phyloP scores from a whole-genome alignment of 345 rosid genomes.

The Trapa incisa region DNA sequence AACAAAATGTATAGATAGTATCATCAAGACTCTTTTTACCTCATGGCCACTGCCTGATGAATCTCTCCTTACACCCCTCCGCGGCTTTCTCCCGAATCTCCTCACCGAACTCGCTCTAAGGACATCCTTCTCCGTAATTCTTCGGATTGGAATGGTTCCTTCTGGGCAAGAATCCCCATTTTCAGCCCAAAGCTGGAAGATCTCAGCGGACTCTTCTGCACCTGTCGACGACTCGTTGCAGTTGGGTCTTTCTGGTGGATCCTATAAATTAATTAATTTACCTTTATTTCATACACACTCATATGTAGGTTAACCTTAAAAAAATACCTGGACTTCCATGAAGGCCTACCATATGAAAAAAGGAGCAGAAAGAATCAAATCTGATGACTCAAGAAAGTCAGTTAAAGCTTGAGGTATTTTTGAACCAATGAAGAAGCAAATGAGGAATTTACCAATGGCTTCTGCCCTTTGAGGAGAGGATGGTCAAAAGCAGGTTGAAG shows the following conservation, averaged over 20 bases:
- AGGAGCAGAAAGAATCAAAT: background rate
- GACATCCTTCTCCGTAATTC: conserved; percentile 57
- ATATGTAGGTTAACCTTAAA: background rate
- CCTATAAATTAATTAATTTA: conserved; percentile 24
- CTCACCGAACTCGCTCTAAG: conserved; percentile 53
- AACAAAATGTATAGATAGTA: too few relatives aligned
- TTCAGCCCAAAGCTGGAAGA: conserved; percentile 61
- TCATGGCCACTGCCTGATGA: conserved; percentile 83
- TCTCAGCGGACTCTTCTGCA: conserved; percentile 16
- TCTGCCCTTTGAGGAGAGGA: conserved; percentile 63
- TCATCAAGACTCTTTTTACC: conserved; percentile 21
- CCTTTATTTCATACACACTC: background rate
- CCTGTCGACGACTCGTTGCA: conserved; percentile 25
- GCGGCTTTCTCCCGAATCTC: conserved; percentile 60
- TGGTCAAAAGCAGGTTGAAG: conserved; percentile 93
- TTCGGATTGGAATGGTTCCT: conserved; percentile 82
- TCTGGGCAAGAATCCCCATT: conserved; percentile 76
- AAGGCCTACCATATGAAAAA: too few relatives aligned
- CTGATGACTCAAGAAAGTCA: background rate
- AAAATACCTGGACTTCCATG: background rate
- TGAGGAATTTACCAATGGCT: conserved; percentile 39
- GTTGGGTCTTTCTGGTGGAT: conserved; percentile 50
- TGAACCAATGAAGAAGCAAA: background rate
- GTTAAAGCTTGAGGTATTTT: background rate
- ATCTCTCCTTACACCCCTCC: conserved; percentile 75